Percentiles rank a stretch among this genome's conserved stretches.
These are phyloP conservation scores for Salix viminalis DNA, from an alignment of 345 rosid species.

Conservation along the genomic window DNA sequence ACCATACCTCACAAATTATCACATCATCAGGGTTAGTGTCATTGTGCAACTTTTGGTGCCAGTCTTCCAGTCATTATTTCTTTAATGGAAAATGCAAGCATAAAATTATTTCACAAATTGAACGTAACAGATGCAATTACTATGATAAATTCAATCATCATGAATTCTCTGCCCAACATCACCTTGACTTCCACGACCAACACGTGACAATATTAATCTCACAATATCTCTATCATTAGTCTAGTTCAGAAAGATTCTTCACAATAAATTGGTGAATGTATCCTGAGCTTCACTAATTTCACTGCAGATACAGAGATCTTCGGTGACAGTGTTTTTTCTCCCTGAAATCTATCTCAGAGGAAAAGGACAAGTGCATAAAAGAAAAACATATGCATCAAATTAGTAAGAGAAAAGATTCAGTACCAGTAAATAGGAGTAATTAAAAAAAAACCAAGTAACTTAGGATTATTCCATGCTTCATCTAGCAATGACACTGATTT, in stretches of 20 bases:
- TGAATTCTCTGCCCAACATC: conserved; percentile 49
- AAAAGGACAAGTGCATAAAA: too few relatives aligned
- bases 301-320: conserved; percentile 16
- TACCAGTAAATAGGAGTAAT: too few relatives aligned
- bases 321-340: too few relatives aligned
- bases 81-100: conserved; percentile 18
- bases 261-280: conserved; percentile 38
- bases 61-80: conserved; percentile 46
- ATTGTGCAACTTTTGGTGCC: conserved; percentile 52
- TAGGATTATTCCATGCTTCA: too few relatives aligned
- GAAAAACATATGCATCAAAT: too few relatives aligned
- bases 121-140: not conserved
- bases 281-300: conserved; percentile 50
- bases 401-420: too few relatives aligned
- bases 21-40: conserved; percentile 48
- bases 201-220: conserved; percentile 37
- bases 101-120: not conserved
- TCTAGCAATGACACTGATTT: too few relatives aligned
- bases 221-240: conserved; percentile 35
- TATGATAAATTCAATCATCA: conserved; percentile 17
- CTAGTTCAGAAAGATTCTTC: conserved; percentile 25
- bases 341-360: too few relatives aligned
- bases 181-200: conserved; percentile 44
- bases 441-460: too few relatives aligned
- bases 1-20: conserved; percentile 44